A percentile compares a stretch with the other conserved stretches of the same genome.
These are phyloP conservation scores for Phytophthora tubulina DNA, from an alignment of 352 stramenopile species.

Conservation along the genomic window DNA sequence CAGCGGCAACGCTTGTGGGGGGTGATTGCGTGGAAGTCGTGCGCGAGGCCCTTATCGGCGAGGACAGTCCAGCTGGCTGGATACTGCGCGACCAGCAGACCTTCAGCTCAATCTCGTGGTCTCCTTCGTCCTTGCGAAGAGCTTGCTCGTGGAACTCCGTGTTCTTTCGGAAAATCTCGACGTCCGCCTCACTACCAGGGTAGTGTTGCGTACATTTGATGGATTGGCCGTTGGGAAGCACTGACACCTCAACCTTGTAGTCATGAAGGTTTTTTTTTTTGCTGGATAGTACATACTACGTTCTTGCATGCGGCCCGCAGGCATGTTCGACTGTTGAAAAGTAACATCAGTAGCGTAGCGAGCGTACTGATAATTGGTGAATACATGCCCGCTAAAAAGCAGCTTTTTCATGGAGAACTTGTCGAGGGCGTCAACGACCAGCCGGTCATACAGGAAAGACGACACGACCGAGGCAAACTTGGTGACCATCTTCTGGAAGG, in stretches of 20 bases:
- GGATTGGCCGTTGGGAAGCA: neutral
- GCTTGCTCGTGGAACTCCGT: constrained; percentile 4
- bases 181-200: constrained; percentile 11
- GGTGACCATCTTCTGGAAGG: constrained; percentile 9
- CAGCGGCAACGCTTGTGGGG: neutral
- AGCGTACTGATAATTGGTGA: neutral
- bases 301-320: neutral
- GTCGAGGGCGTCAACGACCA: neutral
- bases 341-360: constrained; percentile 11
- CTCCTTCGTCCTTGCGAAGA: constrained; percentile 6
- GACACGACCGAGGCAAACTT: neutral
- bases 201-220: constrained; percentile 12
- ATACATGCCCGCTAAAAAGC: neutral
- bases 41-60: neutral
- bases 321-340: constrained; percentile 5
- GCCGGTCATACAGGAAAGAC: neutral
- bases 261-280: constrained; percentile 14
- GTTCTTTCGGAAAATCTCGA: constrained; percentile 20
- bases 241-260: constrained; percentile 4
- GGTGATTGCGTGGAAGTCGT: constrained; percentile 8
- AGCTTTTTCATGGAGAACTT: constrained; percentile 7
- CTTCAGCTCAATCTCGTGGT: neutral
- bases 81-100: neutral
- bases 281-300: neutral
- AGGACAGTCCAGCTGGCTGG: neutral